These are phyloP conservation scores for Rhytidiadelphus loreus DNA, from an alignment of 225 moss, liverwort and hornwort species.

Conservation along the genomic window DNA sequence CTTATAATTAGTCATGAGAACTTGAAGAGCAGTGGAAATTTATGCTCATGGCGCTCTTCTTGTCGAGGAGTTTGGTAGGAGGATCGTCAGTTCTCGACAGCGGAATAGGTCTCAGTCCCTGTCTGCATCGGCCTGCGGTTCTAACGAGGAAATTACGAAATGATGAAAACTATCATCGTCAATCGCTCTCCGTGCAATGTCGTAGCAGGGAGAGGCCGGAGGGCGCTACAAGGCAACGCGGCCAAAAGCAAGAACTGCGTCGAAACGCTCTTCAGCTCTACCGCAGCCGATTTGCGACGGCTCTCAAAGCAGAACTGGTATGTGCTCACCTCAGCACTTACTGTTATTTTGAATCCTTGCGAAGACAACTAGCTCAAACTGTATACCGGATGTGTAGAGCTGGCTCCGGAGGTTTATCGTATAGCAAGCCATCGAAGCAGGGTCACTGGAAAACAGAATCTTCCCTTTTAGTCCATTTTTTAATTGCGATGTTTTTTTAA, in stretches of 20 bases:
- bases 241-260: conserved; percentile 67
- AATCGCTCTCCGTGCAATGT: conserved; percentile 27
- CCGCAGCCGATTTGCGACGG: conserved; percentile 55
- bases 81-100: neutral
- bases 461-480: neutral
- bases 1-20: neutral
- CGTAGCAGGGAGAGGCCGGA: conserved; percentile 39
- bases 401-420: neutral
- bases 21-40: neutral
- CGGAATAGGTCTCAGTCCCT: neutral
- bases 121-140: neutral
- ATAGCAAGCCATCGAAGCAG: neutral
- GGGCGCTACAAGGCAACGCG: conserved; percentile 67
- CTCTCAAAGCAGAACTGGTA: conserved; percentile 76
- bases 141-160: neutral
- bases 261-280: conserved; percentile 54
- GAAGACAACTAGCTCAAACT: neutral
- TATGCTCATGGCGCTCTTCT: conserved; percentile 16
- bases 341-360: neutral
- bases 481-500: neutral
- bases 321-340: neutral
- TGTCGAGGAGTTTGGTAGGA: conserved; percentile 7
- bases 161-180: neutral
- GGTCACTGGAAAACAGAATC: neutral
- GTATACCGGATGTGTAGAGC: neutral